Conservation (phyloP, 23 red algal genomes). For the Chondrus crispus region DNA sequence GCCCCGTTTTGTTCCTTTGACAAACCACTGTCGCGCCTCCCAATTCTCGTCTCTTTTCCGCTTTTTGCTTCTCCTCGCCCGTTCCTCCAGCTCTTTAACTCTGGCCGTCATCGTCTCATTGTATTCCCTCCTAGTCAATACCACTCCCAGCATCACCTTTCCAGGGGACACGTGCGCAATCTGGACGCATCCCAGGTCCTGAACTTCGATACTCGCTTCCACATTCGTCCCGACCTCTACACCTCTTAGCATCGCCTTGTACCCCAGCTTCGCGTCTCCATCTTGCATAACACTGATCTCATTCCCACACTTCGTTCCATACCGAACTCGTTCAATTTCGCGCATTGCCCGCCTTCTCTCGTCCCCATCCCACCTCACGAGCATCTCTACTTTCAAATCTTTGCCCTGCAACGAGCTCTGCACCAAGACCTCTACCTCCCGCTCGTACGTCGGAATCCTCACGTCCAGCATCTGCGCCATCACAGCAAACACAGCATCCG, state of each 20-base stretch:
- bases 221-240: too few species aligned
- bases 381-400: neutral
- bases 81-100: neutral
- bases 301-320: neutral
- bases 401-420: neutral
- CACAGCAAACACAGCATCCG: conserved; percentile 44
- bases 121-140: neutral
- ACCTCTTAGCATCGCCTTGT: too few species aligned
- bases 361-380: neutral
- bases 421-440: neutral
- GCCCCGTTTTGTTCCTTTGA: neutral
- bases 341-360: neutral
- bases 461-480: conserved; percentile 27
- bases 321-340: neutral
- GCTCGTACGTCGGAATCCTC: neutral
- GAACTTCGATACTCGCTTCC: too few species aligned
- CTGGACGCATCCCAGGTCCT: too few species aligned
- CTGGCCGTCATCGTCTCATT: neutral
- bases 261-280: too few species aligned
- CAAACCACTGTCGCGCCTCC: neutral
- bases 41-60: neutral
- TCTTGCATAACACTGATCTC: neutral
- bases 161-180: too few species aligned
- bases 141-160: neutral
- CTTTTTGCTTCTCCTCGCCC: neutral